These are phyloP conservation scores for Przewalskia tangutica DNA, from an alignment of 257 asterid genomes.

Conservation along the genomic window DNA sequence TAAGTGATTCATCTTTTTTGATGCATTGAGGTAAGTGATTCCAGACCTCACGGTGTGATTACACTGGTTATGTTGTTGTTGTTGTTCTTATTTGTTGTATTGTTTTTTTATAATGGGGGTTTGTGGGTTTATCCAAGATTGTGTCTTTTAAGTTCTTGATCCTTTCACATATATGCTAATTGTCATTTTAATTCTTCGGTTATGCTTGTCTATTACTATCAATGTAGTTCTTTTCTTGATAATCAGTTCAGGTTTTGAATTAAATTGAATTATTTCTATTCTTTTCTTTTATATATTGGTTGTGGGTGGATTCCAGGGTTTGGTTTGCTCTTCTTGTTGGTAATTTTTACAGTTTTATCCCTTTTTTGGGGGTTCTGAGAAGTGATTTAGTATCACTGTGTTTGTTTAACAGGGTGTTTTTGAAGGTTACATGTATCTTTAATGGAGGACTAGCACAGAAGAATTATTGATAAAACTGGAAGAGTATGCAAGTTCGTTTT, in stretches of 20 bases:
- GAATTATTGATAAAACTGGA: neutral
- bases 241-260: neutral
- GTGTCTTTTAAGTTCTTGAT: neutral
- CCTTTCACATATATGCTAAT: neutral
- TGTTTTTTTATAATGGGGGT: neutral
- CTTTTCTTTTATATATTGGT: neutral
- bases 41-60: no score
- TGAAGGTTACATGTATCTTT: neutral
- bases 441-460: neutral
- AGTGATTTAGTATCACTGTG: neutral
- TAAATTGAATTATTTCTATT: neutral
- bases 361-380: neutral
- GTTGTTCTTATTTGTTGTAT: neutral
- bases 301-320: constrained; percentile 4
- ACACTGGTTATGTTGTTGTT: no score
- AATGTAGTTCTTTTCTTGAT: neutral
- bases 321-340: neutral
- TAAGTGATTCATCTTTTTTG: neutral
- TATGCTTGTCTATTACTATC: neutral
- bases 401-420: neutral
- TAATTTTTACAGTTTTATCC: neutral
- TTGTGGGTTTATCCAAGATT: neutral
- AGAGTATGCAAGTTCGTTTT: neutral
- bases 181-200: neutral
- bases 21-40: no score